Evolutionary conservation across 352 stramenopile genomes (phyloP), one percentile per base, ranked within the genome.

Genomic region (Phytophthora foliorum): DNA sequence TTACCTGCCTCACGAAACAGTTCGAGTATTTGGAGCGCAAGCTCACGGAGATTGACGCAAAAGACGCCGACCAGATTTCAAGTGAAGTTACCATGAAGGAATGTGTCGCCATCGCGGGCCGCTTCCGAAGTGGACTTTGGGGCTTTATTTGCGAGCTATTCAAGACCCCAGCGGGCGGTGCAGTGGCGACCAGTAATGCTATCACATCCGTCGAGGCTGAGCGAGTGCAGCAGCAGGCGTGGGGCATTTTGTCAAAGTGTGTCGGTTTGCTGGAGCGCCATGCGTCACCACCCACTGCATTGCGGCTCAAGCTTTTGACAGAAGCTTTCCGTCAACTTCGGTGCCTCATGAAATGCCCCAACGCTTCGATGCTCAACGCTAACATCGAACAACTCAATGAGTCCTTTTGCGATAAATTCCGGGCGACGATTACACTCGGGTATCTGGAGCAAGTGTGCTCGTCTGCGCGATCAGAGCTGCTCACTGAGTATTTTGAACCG

Each of bases 101-200:
- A 22, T 89, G 81, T 41, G 73, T 77, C 0, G 77, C 68, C 5
- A 60, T 92, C 32, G 74, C 91, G n/a, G 74, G 74, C 24, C 81
- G 84, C 17, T 93, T 95, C 63, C 79, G 81, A 16, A 90, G 67
- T 29, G 82, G 87, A 0, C 58, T 95, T 8, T 93, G 87, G 87
- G 69, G 76, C 7, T 84, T 93, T 13, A 86, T 93, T 34, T 93
- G 86, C 56, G 85, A 95, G 22, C 52, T 90, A 7, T 93, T 95
- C 64, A 86, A 88, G 64, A 74, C 78, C 0, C 54, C 78, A n/a
- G 60, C 72, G 9, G 51, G 57, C 17, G 78, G 67, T 32, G 62
- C 60, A 2, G 64, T 54, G 17, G 58, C 49, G 7, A 78, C 54
- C 14, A 72, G 52, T 27, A 77, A 58, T 34, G 32, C 54, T 4